phyloP scores from a whole-genome alignment of 331 rosid genomes.

The Telfairia occidentalis region DNA sequence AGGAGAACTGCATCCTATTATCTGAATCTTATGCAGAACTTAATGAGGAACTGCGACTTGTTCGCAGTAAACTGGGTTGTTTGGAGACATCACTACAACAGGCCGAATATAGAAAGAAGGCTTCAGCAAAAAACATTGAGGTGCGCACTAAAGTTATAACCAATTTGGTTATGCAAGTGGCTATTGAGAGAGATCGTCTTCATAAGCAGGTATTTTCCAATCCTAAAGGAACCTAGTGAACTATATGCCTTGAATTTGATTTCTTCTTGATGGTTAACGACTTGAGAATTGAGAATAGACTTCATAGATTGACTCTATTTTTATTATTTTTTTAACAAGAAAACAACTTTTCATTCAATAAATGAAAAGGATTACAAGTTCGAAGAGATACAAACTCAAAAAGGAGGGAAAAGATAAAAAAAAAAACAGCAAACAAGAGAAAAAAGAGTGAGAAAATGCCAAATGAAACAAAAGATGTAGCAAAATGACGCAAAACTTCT shows the following conservation, averaged over 20 bases:
- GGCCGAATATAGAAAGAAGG: constrained; percentile 53
- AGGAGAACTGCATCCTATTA: constrained; percentile 54
- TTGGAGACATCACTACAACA: constrained; percentile 60
- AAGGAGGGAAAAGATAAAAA: no score
- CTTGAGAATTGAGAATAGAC: neutral
- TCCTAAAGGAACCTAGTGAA: neutral
- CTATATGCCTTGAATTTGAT: neutral
- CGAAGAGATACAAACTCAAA: no score
- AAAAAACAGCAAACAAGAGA: no score
- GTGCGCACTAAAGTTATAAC: constrained; percentile 41
- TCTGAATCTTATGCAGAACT: constrained; percentile 63
- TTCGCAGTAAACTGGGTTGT: constrained; percentile 43
- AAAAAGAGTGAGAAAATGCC: no score
- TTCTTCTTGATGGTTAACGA: neutral
- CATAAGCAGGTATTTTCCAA: constrained; percentile 54
- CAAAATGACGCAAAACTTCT: no score
- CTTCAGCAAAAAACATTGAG: constrained; percentile 56
- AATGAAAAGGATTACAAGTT: no score
- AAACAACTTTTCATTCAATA: no score
- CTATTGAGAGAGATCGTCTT: constrained; percentile 88
- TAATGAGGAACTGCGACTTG: constrained; percentile 52
- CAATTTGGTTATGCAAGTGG: constrained; percentile 52
- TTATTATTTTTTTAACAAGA: no score
- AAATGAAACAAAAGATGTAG: no score
- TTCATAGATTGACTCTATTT: neutral